Conservation (phyloP, 1,139 yeast species). For the Tardiomyces blankii region DNA sequence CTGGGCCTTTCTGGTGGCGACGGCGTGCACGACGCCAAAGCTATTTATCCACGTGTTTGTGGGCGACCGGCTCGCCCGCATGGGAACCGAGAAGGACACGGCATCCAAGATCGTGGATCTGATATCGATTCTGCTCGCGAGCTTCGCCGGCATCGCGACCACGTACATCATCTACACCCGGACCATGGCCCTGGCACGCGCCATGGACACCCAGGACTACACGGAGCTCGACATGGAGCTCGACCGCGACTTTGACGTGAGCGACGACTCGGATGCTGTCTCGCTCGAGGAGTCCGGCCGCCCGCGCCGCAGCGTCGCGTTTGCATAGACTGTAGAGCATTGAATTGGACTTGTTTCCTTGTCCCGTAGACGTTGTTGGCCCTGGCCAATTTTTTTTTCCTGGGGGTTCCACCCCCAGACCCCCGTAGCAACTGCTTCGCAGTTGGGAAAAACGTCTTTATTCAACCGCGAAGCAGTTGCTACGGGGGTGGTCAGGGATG, state of each 20-base stretch:
- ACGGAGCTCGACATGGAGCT: conserved; percentile 2
- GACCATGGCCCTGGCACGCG: conserved; percentile 29
- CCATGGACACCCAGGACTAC: conserved; percentile 11
- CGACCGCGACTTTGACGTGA: conserved; percentile 2
- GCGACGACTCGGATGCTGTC: conserved; percentile 1
- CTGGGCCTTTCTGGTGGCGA: conserved; percentile 56
- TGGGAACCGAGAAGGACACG: conserved; percentile 43
- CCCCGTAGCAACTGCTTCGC: too few species aligned
- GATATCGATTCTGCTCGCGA: conserved; percentile 50
- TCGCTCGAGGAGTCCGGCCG: not conserved
- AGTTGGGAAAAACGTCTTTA: too few species aligned
- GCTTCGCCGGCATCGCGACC: conserved; percentile 44
- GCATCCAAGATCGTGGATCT: conserved; percentile 50
- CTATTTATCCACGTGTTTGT: conserved; percentile 65
- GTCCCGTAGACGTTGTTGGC: too few species aligned
- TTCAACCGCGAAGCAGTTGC: too few species aligned
- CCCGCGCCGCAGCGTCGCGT: too few species aligned
- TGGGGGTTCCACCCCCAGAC: too few species aligned
- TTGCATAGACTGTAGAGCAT: too few species aligned
- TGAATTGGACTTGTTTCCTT: too few species aligned
- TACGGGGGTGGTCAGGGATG: too few species aligned
- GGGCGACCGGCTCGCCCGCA: conserved; percentile 62
- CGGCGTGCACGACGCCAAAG: conserved; percentile 71
- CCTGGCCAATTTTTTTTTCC: too few species aligned
- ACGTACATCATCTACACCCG: conserved; percentile 63